Conservation (phyloP, 1,139 yeast species). For the Kazachstania sp. region DNA sequence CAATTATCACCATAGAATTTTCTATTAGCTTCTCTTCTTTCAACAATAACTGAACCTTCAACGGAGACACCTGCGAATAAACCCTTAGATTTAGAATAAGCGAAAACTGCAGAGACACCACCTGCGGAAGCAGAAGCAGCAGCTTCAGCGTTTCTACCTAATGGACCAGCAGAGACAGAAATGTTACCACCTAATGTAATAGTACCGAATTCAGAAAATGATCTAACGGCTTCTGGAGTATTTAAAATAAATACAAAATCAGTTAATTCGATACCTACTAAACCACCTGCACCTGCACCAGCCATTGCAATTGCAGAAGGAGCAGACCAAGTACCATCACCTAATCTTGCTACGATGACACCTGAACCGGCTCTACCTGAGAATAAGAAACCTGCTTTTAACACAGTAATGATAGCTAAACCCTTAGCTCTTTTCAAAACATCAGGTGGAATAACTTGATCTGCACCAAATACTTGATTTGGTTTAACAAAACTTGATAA, state of each 20-base stretch:
- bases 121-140: conserved; percentile 91
- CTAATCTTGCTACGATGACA: conserved; percentile 83
- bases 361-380: conserved; percentile 98
- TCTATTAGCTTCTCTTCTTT: conserved; percentile 93
- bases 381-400: conserved; percentile 92
- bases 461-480: conserved; percentile 88
- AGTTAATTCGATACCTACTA: conserved; percentile 91
- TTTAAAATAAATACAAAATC: conserved; percentile 93
- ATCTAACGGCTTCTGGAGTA: conserved; percentile 78
- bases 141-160: conserved; percentile 96
- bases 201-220: conserved; percentile 91
- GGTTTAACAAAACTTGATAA: conserved; percentile 87
- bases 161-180: conserved; percentile 96
- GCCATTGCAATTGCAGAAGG: conserved; percentile 94
- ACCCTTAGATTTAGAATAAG: conserved; percentile 94
- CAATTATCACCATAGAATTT: conserved; percentile 85
- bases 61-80: conserved; percentile 94
- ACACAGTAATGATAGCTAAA: conserved; percentile 78
- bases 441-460: conserved; percentile 81
- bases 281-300: conserved; percentile 99
- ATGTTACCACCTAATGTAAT: conserved; percentile 92
- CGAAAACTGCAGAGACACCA: conserved; percentile 81
- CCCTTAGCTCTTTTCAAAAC: conserved; percentile 88
- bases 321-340: conserved; percentile 97
- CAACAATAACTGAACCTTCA: conserved; percentile 91